Base-by-base conservation (phyloP, 768 basidiomycete genomes). In the Mycena sanguinolenta region DNA sequence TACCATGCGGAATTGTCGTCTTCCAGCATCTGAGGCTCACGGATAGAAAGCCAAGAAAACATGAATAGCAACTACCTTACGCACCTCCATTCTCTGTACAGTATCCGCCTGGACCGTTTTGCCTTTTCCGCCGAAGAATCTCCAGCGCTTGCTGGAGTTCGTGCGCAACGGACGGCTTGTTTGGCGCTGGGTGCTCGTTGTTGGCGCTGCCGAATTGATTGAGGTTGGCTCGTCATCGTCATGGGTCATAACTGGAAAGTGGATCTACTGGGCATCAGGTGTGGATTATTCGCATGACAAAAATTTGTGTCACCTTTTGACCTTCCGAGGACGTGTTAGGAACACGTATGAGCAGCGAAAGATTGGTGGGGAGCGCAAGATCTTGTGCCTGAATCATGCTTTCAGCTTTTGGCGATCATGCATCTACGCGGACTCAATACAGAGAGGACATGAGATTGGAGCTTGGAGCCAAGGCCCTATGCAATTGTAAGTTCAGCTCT, bases 1-100 rank as follows among this genome's bases (percentile, higher is more conserved):
- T 68, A 68, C 67, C 67, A 68, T 8, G 67, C 67, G 8, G 28
- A 49, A 39, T 68, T 68, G 0, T 68, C 67, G 16, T 32, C 17
- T 7, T 68, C 67, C 32, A 68, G 54, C 53, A 62, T 57, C 53
- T 68, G 42, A 21, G 53, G 60, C 67, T 68, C 8, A 17, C 28
- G 7, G 17, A 4, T 17, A 34, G 21, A 60, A 10, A 68, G 61
- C 50, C n/a, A 6, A 38, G 3, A n/a, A 12, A n/a, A 38, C 2
- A 9, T 19, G 52, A 5, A 25, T 23, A 16, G 34, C 32, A 28
- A 4, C n/a, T 17, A 60, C 21, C 14, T 6, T 28, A 3, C 32
- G 53, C 27, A 68, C 67, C 52, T 62, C 53, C 30, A 27, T 28
- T n/a, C 54, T 49, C 32, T 39, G 58, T 14, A n/a, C 2, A 19